Conservation (phyloP, 2,329 filamentous ascomycete species). For the Geosmithia flava region DNA sequence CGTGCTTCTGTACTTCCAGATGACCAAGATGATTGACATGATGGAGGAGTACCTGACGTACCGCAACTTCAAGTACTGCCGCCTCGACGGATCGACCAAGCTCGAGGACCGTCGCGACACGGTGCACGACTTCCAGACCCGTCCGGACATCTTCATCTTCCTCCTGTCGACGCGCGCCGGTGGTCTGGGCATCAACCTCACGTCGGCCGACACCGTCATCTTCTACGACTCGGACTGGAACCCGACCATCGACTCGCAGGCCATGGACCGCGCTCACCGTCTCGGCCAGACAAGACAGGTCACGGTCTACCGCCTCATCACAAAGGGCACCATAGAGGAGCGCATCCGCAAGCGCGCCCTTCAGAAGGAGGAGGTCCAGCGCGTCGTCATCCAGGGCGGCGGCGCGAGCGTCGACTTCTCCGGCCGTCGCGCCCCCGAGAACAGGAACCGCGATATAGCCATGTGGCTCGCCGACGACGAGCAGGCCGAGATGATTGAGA, state of each 20-base stretch:
- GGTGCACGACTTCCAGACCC: slow-evolving; percentile 90
- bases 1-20: slow-evolving; percentile 97
- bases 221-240: slow-evolving; percentile 99
- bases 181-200: slow-evolving; percentile 96
- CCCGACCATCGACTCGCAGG: slow-evolving; percentile 94
- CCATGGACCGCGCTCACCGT: slow-evolving; percentile 98
- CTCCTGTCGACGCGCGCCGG: slow-evolving; percentile 89
- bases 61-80: slow-evolving; percentile 97
- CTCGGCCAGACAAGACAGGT: slow-evolving; percentile 92
- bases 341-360: slow-evolving; percentile 92
- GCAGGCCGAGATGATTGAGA: slow-evolving; percentile 86
- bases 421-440: slow-evolving; percentile 74
- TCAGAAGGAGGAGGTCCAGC: slow-evolving; percentile 97
- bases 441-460: slow-evolving; percentile 93
- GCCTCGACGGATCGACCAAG: slow-evolving; percentile 92
- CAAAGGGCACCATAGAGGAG: slow-evolving; percentile 91
- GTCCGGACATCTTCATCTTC: slow-evolving; percentile 94
- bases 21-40: slow-evolving; percentile 98
- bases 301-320: slow-evolving; percentile 95
- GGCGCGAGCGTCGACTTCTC: slow-evolving; percentile 94
- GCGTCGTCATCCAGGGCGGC: slow-evolving; percentile 88
- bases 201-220: slow-evolving; percentile 93
- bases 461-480: slow-evolving; percentile 98
- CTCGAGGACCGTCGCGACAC: slow-evolving; percentile 94
- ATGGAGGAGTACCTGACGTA: slow-evolving; percentile 99